phyloP scores from a whole-genome alignment of 345 rosid genomes.

The Rhodamnia argentea region DNA sequence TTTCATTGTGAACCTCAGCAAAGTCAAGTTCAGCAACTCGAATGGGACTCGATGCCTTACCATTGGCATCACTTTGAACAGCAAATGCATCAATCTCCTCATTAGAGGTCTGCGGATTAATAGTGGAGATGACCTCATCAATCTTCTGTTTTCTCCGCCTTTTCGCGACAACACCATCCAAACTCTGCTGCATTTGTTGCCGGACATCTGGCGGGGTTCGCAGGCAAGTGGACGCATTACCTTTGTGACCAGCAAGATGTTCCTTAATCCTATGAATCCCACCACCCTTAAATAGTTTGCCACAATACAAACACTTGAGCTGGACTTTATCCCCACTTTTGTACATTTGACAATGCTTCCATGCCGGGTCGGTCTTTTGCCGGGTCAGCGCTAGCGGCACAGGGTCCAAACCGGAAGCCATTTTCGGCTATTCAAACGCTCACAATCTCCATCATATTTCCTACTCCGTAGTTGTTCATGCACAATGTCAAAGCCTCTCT shows the following conservation, averaged over 20 bases:
- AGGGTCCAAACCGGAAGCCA: slow-evolving; percentile 47
- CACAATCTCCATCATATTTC: background rate
- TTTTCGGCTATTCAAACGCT: background rate
- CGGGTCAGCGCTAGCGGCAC: slow-evolving; percentile 56
- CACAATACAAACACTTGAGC: slow-evolving; percentile 70
- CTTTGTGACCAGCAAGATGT: slow-evolving; percentile 86
- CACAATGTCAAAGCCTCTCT: background rate
- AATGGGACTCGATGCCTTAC: background rate
- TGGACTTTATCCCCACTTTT: slow-evolving; percentile 67
- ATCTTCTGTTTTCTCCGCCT: slow-evolving; percentile 65
- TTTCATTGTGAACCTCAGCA: background rate
- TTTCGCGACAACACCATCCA: slow-evolving; percentile 58
- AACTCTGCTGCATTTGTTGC: slow-evolving; percentile 44
- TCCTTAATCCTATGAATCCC: slow-evolving; percentile 96
- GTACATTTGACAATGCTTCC: slow-evolving; percentile 84
- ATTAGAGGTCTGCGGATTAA: slow-evolving; percentile 20
- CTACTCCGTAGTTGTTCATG: background rate
- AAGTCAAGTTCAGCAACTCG: slow-evolving; percentile 8
- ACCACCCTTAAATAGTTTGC: slow-evolving; percentile 82
- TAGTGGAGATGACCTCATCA: slow-evolving; percentile 32
- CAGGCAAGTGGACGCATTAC: slow-evolving; percentile 70
- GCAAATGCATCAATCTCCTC: slow-evolving; percentile 16
- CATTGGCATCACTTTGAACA: slow-evolving; percentile 20
- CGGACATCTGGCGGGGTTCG: slow-evolving; percentile 62
- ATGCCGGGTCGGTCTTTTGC: slow-evolving; percentile 88